A percentile compares a stretch with the other conserved stretches of the same genome.
Evolutionary conservation across 108 stramenopile species (phyloP).

Genomic region (Mediolabrus comicus): DNA sequence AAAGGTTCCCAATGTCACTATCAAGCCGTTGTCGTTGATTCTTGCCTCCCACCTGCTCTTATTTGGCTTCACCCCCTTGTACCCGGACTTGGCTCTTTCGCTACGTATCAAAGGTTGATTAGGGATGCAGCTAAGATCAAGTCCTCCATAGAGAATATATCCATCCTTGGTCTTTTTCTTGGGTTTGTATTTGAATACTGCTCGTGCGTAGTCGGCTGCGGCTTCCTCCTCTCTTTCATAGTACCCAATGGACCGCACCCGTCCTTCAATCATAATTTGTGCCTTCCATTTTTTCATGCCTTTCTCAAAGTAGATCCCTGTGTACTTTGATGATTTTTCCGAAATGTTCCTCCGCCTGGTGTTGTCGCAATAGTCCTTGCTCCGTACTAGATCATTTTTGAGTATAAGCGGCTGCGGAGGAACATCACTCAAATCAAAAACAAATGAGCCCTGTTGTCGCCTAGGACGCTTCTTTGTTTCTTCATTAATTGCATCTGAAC

Average conservation of each 20-base stretch:
- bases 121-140: not conserved
- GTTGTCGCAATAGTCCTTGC: constrained; percentile 7
- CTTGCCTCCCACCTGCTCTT: constrained; percentile 20
- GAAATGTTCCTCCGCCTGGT: not conserved
- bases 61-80: constrained; percentile 11
- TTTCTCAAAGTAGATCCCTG: constrained; percentile 2
- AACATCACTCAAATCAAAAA: too few relatives aligned
- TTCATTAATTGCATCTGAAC: too few relatives aligned
- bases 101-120: not conserved
- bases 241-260: constrained; percentile 6
- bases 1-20: constrained; percentile 18
- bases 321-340: constrained; percentile 4
- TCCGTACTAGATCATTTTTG: too few relatives aligned
- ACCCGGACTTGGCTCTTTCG: not conserved
- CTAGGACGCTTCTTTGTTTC: too few relatives aligned
- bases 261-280: constrained; percentile 19
- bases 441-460: too few relatives aligned
- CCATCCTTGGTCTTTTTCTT: not conserved
- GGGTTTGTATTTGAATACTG: constrained; percentile 22
- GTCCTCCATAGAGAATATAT: not conserved
- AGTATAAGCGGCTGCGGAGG: too few relatives aligned
- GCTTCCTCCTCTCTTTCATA: constrained; percentile 18
- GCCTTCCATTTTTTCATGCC: constrained; percentile 10
- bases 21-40: not conserved
- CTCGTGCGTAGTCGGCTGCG: constrained; percentile 13